Evolutionary conservation across 805 yeast species (phyloP).

Genomic region (Starmerella ratchasimensis): DNA sequence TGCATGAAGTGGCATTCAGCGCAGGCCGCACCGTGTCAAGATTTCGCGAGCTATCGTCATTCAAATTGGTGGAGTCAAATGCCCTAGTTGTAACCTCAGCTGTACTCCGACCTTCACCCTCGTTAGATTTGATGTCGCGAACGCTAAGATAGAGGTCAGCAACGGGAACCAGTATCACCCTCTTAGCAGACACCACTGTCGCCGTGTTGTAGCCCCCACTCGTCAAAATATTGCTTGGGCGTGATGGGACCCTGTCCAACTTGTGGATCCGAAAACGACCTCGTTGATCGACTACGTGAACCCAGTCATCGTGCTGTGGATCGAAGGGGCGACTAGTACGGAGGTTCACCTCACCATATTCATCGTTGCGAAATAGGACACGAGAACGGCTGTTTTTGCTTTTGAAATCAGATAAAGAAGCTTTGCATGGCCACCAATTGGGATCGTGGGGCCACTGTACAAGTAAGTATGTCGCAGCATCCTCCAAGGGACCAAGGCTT

Average conservation of each 20-base stretch:
- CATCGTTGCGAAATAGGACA: conserved; percentile 11
- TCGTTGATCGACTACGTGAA: conserved; percentile 3
- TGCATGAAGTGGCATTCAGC: too few species aligned
- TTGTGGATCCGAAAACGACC: not conserved
- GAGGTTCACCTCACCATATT: conserved; percentile 8
- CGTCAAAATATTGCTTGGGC: not conserved
- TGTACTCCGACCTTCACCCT: too few species aligned
- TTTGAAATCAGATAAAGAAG: conserved; percentile 5
- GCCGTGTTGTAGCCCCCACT: not conserved
- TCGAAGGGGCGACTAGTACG: conserved; percentile 1
- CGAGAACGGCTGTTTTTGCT: not conserved
- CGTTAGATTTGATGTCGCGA: conserved; percentile 2
- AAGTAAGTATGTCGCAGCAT: not conserved
- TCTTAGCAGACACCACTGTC: not conserved
- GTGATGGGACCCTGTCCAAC: not conserved
- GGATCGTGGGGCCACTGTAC: conserved; percentile 5
- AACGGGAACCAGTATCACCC: conserved; percentile 1
- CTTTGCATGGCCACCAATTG: conserved; percentile 16
- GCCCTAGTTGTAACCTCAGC: too few species aligned
- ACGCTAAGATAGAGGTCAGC: conserved; percentile 8
- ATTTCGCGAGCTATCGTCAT: too few species aligned
- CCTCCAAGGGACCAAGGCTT: too few species aligned
- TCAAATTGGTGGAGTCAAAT: too few species aligned
- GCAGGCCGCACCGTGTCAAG: too few species aligned
- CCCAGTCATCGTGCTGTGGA: conserved; percentile 8